Evolutionary conservation across 306 rosid genomes (phyloP).

Genomic region (Ceratonia siliqua): DNA sequence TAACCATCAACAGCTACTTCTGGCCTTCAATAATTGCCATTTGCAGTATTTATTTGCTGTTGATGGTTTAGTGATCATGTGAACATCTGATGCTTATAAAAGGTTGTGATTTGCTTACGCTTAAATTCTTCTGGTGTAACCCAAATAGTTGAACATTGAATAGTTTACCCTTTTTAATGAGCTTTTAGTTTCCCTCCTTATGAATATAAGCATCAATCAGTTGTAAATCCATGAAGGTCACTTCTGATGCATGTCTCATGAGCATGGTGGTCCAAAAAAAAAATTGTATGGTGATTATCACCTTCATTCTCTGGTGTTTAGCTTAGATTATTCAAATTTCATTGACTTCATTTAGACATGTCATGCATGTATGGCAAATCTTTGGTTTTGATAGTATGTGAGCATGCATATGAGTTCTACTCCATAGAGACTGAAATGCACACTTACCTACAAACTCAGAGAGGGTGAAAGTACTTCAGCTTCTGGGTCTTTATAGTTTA

Average conservation of each 20-base stretch:
- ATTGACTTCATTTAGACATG: not conserved
- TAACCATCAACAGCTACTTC: not conserved
- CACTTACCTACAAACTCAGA: too few species aligned
- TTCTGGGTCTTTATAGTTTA: too few species aligned
- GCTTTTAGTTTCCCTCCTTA: not conserved
- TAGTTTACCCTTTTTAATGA: not conserved
- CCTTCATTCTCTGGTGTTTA: not conserved
- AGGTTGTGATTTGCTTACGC: not conserved
- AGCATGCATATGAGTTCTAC: not conserved
- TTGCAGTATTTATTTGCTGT: not conserved
- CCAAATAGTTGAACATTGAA: not conserved
- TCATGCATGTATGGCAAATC: not conserved
- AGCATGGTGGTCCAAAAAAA: not conserved
- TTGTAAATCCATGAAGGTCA: not conserved
- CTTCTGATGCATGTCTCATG: not conserved
- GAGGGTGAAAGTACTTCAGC: too few species aligned
- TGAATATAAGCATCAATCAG: not conserved
- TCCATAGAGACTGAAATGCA: too few species aligned
- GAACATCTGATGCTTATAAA: not conserved
- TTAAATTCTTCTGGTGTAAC: not conserved
- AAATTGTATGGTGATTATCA: not conserved
- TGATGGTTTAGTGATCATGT: constrained; percentile 1
- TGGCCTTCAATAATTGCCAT: not conserved
- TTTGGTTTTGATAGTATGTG: constrained; percentile 9
- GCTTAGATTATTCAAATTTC: not conserved